A percentile compares a stretch with the other conserved stretches of the same genome.
phyloP scores from a whole-genome alignment of 352 stramenopile genomes.

The Phytophthora melonis region DNA sequence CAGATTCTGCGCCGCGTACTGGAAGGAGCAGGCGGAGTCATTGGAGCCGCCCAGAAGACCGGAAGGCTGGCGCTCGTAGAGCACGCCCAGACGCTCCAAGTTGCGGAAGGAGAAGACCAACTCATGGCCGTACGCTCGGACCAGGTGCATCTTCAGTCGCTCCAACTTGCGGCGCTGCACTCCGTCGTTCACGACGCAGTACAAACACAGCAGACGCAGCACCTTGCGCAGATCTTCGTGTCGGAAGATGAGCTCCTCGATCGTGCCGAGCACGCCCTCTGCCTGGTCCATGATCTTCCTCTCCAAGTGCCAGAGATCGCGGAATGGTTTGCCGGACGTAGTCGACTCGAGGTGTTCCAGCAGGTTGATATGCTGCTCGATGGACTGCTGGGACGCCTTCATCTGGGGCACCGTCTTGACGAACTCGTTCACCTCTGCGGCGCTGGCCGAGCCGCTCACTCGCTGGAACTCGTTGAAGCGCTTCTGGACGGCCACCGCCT shows the following conservation, averaged over 20 bases:
- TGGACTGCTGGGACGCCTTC: slow-evolving; percentile 58
- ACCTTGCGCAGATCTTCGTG: slow-evolving; percentile 64
- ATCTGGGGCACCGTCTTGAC: slow-evolving; percentile 73
- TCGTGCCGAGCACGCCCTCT: slow-evolving; percentile 43
- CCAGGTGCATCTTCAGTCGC: slow-evolving; percentile 63
- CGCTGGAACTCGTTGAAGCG: slow-evolving; percentile 66
- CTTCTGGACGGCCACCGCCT: slow-evolving; percentile 61
- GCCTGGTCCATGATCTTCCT: slow-evolving; percentile 69
- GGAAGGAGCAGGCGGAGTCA: slow-evolving; percentile 37
- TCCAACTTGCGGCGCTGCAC: slow-evolving; percentile 46
- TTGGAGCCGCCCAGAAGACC: slow-evolving; percentile 8
- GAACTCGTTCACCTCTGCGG: slow-evolving; percentile 76
- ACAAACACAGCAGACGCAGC: slow-evolving; percentile 72
- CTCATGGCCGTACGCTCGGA: slow-evolving; percentile 79
- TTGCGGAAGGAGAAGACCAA: slow-evolving; percentile 78
- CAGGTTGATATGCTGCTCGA: slow-evolving; percentile 73
- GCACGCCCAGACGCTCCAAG: slow-evolving; percentile 58
- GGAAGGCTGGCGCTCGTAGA: slow-evolving; percentile 41
- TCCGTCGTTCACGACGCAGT: slow-evolving; percentile 61
- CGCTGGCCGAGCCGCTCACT: slow-evolving; percentile 49
- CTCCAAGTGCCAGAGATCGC: slow-evolving; percentile 73
- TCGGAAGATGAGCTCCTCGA: slow-evolving; percentile 71
- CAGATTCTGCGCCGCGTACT: slow-evolving; percentile 39
- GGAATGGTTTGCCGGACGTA: slow-evolving; percentile 59
- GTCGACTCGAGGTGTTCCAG: slow-evolving; percentile 61